Percentiles rank a stretch among this genome's conserved stretches.
Conservation (phyloP, 2,329 filamentous ascomycete species). For the Falciphora oryzae region DNA sequence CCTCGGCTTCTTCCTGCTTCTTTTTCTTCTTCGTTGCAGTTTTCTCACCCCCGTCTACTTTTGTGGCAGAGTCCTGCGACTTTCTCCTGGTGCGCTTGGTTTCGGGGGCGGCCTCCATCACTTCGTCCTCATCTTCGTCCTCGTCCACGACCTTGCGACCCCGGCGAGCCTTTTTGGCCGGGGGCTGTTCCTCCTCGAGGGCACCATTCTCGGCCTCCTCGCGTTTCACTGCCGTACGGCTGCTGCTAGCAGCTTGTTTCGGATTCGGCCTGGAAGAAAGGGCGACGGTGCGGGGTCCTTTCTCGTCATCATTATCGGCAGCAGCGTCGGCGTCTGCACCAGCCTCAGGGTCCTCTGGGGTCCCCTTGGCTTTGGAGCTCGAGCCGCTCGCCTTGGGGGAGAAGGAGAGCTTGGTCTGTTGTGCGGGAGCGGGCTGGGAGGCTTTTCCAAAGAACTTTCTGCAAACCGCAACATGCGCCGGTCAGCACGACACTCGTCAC, state of each 20-base stretch:
- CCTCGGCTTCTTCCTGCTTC: conserved; percentile 26
- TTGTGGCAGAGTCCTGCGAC: conserved; percentile 11
- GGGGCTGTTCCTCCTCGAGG: conserved; percentile 51
- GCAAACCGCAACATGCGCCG: conserved; percentile 11
- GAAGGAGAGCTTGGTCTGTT: conserved; percentile 77
- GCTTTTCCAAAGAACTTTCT: conserved; percentile 84
- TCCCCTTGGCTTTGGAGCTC: conserved; percentile 10
- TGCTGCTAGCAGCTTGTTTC: conserved; percentile 16
- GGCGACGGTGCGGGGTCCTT: conserved; percentile 30
- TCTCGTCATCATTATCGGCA: conserved; percentile 35
- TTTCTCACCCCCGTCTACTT: conserved; percentile 19
- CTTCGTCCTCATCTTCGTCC: conserved; percentile 45
- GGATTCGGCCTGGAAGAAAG: no score
- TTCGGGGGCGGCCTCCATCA: conserved; percentile 28
- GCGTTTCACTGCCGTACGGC: conserved; percentile 22
- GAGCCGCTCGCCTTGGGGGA: conserved; percentile 45
- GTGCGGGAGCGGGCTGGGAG: conserved; percentile 51
- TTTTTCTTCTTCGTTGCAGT: conserved; percentile 20
- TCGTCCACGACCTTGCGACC: conserved; percentile 43
- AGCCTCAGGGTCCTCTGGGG: background rate
- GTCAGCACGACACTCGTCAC: conserved; percentile 5
- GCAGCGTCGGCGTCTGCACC: conserved; percentile 24
- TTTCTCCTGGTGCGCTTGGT: conserved; percentile 17
- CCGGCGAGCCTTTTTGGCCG: conserved; percentile 50
- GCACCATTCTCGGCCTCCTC: conserved; percentile 30